These are phyloP conservation scores for Calonectria hongkongensis DNA, from an alignment of 2,329 filamentous ascomycete species.

Conservation along the genomic window DNA sequence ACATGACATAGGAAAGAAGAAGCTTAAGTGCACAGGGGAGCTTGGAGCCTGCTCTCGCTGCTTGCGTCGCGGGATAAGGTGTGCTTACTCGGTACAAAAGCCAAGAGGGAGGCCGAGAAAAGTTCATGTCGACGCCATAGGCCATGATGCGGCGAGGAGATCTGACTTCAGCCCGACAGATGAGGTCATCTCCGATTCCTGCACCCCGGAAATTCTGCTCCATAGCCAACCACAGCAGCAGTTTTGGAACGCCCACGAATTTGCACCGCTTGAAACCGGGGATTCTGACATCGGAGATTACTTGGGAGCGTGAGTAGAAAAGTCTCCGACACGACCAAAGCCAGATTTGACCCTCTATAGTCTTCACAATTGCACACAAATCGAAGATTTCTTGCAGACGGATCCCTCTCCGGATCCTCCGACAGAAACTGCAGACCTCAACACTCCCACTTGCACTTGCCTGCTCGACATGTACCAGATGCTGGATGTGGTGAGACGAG, in stretches of 20 bases:
- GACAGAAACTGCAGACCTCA: background rate
- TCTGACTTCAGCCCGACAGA: background rate
- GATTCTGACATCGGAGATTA: constrained; percentile 11
- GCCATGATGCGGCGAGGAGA: background rate
- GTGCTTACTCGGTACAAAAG: background rate
- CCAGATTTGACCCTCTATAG: background rate
- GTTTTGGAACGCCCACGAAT: background rate
- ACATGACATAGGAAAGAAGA: background rate
- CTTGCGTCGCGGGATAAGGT: background rate
- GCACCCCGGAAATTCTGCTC: background rate
- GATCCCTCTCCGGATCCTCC: too few relatives aligned
- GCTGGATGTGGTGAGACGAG: constrained; percentile 6
- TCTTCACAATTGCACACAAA: background rate
- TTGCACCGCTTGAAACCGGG: background rate
- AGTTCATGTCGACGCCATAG: background rate
- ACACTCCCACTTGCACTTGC: background rate
- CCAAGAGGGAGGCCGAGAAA: constrained; percentile 2
- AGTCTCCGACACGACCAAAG: background rate
- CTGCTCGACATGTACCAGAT: constrained; percentile 5
- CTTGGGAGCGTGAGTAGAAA: constrained; percentile 3
- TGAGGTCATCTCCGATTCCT: background rate
- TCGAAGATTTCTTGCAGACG: constrained; percentile 2
- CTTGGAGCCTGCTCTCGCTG: background rate
- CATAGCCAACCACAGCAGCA: background rate
- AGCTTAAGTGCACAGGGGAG: background rate